Evolutionary conservation across 192 early-diverging fungal species (phyloP).

Genomic region (Phlyctochytrium planicorne): DNA sequence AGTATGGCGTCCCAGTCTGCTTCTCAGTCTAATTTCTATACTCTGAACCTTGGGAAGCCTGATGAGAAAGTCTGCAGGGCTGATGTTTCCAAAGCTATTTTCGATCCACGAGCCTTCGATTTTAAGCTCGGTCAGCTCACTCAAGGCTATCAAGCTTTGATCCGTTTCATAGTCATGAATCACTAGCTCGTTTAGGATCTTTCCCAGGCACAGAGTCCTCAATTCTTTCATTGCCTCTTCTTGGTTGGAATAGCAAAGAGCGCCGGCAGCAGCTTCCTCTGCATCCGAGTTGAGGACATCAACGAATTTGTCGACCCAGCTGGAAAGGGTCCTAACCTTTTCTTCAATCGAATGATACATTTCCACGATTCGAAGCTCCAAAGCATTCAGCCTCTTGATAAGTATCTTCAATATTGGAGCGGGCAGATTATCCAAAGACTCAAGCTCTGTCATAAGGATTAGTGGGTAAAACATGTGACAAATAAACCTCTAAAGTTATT

Average conservation of each 20-base stretch:
- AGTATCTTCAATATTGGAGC: not conserved
- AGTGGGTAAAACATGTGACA: not conserved
- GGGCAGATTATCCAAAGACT: not conserved
- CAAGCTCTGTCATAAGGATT: not conserved
- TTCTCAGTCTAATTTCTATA: too few relatives aligned
- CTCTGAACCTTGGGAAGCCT: too few relatives aligned
- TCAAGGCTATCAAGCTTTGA: too few relatives aligned
- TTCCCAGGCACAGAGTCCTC: not conserved
- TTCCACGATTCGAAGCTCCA: not conserved
- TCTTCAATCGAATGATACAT: not conserved
- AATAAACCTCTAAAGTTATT: not conserved
- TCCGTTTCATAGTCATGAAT: not conserved
- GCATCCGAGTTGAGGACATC: not conserved
- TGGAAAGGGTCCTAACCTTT: not conserved
- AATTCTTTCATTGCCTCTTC: not conserved
- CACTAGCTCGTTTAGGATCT: not conserved
- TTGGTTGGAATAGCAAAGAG: not conserved
- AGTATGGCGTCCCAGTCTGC: too few relatives aligned
- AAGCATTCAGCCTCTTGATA: not conserved
- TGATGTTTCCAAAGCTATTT: too few relatives aligned
- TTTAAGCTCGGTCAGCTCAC: too few relatives aligned
- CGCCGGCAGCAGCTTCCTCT: not conserved
- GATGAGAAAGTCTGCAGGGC: too few relatives aligned
- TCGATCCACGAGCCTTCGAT: too few relatives aligned
- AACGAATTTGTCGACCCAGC: not conserved